Base-by-base conservation (phyloP, 2,329 filamentous ascomycete species). In the Neofusicoccum kwambonambiense region DNA sequence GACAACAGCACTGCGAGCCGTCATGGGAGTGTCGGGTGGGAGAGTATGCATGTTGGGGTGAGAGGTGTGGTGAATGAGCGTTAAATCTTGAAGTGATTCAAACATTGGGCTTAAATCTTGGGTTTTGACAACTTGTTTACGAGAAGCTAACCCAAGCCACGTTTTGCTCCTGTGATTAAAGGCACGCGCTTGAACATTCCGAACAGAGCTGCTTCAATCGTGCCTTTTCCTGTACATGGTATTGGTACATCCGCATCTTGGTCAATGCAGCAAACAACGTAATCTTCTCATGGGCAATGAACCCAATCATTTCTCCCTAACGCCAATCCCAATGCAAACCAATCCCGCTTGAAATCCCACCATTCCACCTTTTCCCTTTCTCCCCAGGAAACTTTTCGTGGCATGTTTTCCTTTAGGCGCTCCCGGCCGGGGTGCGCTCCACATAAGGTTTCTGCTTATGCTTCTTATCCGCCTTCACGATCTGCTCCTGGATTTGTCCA, bases 401-500 rank as follows among this genome's bases (percentile, higher is more conserved):
- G 27, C 27, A 31, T 31, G 27, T 31, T 31, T 31, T 17, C 34
- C 22, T n/a, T 44, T 51, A 60, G 3, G 42, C n/a, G 9, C 56
- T n/a, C 11, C 39, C 56, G 5, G 9, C 31, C 15, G 56, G 17
- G 9, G 42, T 47, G 4, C 8, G 41, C 13, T 47, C 49, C 11
- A 17, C 34, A 27, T 54, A 47, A 7, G 61, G 49, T 0, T 56
- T 54, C 12, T 15, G 12, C 52, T 37, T 58, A 11, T 58, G 31
- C 19, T 42, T n/a, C 5, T 3, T 69, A 58, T 76, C 71, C 35
- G 72, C 72, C 65, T 70, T 72, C 13, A 73, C 60, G 39, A 76
- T 73, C 65, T 75, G 67, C 3, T 72, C 70, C 63, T 74, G 70
- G 4, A 77, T 70, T 67, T 77, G 68, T 0, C 68, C 69, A 8